Percentiles rank a stretch among this genome's conserved stretches.
These are phyloP conservation scores for Quercus dentata DNA, from an alignment of 306 rosid genomes.

Conservation along the genomic window DNA sequence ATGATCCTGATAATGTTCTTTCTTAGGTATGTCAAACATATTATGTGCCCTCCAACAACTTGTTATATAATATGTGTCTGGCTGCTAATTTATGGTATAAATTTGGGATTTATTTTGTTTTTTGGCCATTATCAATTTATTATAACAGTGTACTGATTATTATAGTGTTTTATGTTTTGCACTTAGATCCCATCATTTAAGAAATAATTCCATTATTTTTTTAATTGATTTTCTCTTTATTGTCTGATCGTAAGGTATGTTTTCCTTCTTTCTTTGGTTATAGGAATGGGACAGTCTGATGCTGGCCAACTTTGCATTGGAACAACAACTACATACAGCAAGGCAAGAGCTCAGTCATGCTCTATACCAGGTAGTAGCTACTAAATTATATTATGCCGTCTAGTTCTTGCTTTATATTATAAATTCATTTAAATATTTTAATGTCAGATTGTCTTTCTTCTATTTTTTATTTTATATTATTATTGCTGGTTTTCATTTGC, in stretches of 20 bases:
- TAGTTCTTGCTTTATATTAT: constrained; percentile 1
- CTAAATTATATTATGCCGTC: neutral
- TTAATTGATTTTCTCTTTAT: neutral
- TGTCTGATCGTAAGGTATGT: neutral
- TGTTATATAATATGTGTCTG: neutral
- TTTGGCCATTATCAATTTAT: neutral
- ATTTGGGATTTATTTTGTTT: neutral
- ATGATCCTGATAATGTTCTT: no score
- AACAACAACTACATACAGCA: constrained; percentile 90
- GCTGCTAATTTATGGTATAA: neutral
- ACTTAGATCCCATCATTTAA: neutral
- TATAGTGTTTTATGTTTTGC: constrained; percentile 14
- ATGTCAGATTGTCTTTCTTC: neutral
- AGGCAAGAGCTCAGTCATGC: constrained; percentile 98
- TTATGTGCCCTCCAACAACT: neutral
- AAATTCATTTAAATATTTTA: neutral
- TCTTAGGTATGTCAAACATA: no score
- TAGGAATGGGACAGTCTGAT: constrained; percentile 95
- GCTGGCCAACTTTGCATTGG: constrained; percentile 88
- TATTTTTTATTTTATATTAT: neutral
- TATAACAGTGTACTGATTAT: neutral
- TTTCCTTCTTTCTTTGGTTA: constrained; percentile 4
- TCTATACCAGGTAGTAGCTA: constrained; percentile 68
- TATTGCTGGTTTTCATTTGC: neutral
- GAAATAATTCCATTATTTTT: neutral